Conservation (phyloP, 768 basidiomycete species). For the Tylopilus rubrobrunneus region DNA sequence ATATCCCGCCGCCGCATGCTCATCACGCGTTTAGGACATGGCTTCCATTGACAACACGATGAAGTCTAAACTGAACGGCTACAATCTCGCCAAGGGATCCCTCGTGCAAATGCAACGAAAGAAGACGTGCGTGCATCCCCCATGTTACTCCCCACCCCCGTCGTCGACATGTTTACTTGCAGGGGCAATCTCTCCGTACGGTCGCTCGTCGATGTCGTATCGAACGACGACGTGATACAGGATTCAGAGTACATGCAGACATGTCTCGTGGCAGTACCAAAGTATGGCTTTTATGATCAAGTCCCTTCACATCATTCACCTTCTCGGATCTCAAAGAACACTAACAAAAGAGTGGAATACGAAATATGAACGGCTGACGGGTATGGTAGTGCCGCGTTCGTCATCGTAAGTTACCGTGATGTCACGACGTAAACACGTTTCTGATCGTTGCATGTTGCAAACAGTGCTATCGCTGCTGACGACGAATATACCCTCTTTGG, state of each 20-base stretch:
- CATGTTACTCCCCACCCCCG: constrained; percentile 1
- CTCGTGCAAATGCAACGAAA: constrained; percentile 91
- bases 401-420: constrained; percentile 55
- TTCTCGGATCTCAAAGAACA: constrained; percentile 45
- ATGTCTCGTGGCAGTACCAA: constrained; percentile 88
- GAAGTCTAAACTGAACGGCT: constrained; percentile 87
- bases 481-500: constrained; percentile 84
- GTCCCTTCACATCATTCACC: constrained; percentile 11
- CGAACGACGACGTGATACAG: constrained; percentile 73
- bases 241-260: constrained; percentile 96
- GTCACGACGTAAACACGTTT: constrained; percentile 14
- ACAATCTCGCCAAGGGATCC: constrained; percentile 92
- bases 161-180: constrained; percentile 7
- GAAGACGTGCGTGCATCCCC: constrained; percentile 61
- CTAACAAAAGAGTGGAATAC: constrained; percentile 82
- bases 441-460: constrained; percentile 14
- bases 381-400: constrained; percentile 93
- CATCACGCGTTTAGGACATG: constrained; percentile 63
- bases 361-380: constrained; percentile 82
- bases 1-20: constrained; percentile 19
- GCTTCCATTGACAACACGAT: constrained; percentile 89
- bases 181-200: constrained; percentile 95
- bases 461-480: constrained; percentile 74
- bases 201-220: constrained; percentile 81
- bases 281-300: constrained; percentile 46